phyloP scores from a whole-genome alignment of 2,329 filamentous ascomycete genomes.

The Trichocomaceae sp. region DNA sequence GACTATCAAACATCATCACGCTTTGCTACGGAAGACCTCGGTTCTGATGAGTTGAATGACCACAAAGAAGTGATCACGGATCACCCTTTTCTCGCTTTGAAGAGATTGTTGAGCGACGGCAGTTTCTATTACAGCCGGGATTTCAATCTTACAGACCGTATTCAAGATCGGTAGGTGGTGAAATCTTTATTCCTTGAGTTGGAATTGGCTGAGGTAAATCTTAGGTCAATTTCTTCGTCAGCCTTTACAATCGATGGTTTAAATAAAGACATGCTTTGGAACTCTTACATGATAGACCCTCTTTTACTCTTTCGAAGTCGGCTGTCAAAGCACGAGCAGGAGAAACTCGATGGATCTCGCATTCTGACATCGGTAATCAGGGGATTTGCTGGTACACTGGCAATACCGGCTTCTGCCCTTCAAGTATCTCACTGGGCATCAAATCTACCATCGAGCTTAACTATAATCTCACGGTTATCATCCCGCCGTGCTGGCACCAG shows the following conservation, averaged over 20 bases:
- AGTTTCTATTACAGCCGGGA: constrained; percentile 97
- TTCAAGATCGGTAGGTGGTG: constrained; percentile 68
- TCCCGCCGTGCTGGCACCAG: constrained; percentile 86
- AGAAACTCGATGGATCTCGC: constrained; percentile 73
- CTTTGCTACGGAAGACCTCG: constrained; percentile 48
- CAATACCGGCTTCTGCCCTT: constrained; percentile 69
- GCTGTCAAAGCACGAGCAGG: constrained; percentile 66
- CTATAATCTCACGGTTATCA: constrained; percentile 84
- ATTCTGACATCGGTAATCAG: constrained; percentile 91
- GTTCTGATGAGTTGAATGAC: constrained; percentile 47
- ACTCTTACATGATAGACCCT: constrained; percentile 95
- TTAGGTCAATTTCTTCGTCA: constrained; percentile 64
- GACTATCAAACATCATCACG: constrained; percentile 50
- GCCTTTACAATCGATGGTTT: constrained; percentile 88
- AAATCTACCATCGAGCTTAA: constrained; percentile 75
- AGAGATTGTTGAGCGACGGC: constrained; percentile 85
- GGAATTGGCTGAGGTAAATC: constrained; percentile 15
- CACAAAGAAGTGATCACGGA: constrained; percentile 66
- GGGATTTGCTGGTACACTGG: constrained; percentile 82
- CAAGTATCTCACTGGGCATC: constrained; percentile 60
- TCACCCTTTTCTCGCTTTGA: constrained; percentile 82
- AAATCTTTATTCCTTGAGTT: constrained; percentile 10
- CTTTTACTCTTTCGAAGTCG: constrained; percentile 82
- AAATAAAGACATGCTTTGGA: constrained; percentile 92
- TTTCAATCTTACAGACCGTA: constrained; percentile 87